Evolutionary conservation across 148 eudicot genomes (phyloP), one percentile per base, ranked within the genome.

Genomic region (Pharnaceum exiguum): DNA sequence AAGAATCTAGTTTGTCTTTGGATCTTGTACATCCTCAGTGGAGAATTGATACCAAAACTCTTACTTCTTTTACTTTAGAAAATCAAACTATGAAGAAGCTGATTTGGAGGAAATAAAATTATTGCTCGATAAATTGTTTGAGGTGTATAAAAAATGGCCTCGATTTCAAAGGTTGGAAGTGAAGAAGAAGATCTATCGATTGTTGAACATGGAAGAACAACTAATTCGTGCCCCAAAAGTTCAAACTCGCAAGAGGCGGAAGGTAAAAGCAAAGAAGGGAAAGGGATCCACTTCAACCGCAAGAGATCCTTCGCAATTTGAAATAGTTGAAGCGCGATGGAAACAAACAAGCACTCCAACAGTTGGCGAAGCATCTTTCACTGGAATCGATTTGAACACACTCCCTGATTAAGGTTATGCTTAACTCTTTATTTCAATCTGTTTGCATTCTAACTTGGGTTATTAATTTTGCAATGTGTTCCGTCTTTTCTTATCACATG

Each of bases 281-380:
- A 54, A 29, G 29, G 43, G 15, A 1, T 54, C 58, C n/a, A 35
- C 27, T 21, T 54, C 58, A 54, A 54, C 58, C 10, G 36, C 42
- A 33, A 54, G 58, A 35, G 58, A 54, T 32, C 58, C 43, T 32
- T 54, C 58, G 4, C 28, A 35, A 11, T 54, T 54, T 19, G 58
- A 54, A 35, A 35, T 54, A 22, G 58, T 54, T 4, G 58, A 33
- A 35, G 37, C 44, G 0, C 7, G 16, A 3, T 21, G 58, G 51
- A 35, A 26, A 63, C n/a, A n/a, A 57, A 33, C 36, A 66, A 26
- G 61, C n/a, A n/a, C n/a, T n/a, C n/a, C n/a, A n/a, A n/a, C n/a
- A n/a, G n/a, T n/a, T n/a, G n/a, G n/a, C n/a, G n/a, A n/a, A n/a
- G n/a, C n/a, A n/a, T n/a, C n/a, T n/a, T n/a, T n/a, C n/a, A n/a